A percentile compares a stretch with the other conserved stretches of the same genome.
Evolutionary conservation across 1,284 basidiomycete genomes (phyloP).

Genomic region (Austroboletus novae-zelandiae): DNA sequence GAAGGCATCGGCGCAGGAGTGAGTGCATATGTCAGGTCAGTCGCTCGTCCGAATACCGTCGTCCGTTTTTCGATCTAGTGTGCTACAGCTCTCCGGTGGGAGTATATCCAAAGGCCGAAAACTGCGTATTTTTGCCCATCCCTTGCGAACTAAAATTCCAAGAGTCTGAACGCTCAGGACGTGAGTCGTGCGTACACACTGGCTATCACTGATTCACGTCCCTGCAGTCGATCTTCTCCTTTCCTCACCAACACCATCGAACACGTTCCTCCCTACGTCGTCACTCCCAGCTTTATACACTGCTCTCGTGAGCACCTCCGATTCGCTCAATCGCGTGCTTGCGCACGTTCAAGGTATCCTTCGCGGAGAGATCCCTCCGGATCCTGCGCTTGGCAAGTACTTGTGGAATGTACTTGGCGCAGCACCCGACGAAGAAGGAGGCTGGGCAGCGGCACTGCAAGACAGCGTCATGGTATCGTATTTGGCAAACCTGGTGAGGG

Average conservation of each 20-base stretch:
- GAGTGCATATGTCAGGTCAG: constrained; percentile 84
- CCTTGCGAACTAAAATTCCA: constrained; percentile 81
- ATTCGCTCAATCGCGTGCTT: constrained; percentile 84
- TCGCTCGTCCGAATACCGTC: constrained; percentile 5
- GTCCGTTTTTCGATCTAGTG: constrained; percentile 8
- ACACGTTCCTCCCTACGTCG: constrained; percentile 13
- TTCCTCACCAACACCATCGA: constrained; percentile 35
- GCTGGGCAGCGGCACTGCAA: constrained; percentile 76
- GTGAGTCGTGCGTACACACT: constrained; percentile 50
- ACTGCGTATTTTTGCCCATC: constrained; percentile 89
- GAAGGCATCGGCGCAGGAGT: constrained; percentile 76
- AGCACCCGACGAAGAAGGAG: constrained; percentile 68
- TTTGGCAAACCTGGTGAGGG: constrained; percentile 89
- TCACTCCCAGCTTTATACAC: constrained; percentile 26
- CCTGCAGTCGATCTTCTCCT: constrained; percentile 73
- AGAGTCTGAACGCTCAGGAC: constrained; percentile 78
- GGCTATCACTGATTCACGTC: constrained; percentile 8
- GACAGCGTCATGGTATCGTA: constrained; percentile 95
- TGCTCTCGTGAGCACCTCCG: constrained; percentile 34
- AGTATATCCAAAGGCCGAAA: constrained; percentile 85
- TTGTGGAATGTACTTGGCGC: constrained; percentile 85
- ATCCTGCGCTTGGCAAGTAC: constrained; percentile 88
- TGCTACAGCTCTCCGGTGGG: constrained; percentile 73
- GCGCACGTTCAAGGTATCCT: constrained; percentile 85
- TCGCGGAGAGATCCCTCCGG: constrained; percentile 75